Evolutionary conservation across 345 rosid genomes (phyloP), one percentile per base, ranked within the genome.

Genomic region (Rhizophora apiculata): DNA sequence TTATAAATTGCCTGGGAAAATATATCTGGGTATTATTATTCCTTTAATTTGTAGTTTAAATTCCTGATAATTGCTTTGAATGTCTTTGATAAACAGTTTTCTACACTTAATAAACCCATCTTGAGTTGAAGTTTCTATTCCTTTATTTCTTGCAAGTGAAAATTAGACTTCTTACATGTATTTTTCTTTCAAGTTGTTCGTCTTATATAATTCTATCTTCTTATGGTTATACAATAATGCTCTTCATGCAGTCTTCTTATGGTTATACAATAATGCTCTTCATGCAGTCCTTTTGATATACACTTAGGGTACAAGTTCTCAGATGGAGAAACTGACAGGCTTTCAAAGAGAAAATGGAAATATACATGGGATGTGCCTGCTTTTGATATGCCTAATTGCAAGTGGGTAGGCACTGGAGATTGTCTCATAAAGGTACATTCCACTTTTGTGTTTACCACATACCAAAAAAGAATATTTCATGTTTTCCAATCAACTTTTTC

Each of bases 351-450:
- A 60, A 85, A 75, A 74, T 79, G 88, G 88, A 88, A 87, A 63
- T 90, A 85, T 79, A 79, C 69, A 56, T 93, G 96, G 96, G 91
- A 89, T 63, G 67, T 85, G 67, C 88, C 91, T 75, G 86, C 94
- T 71, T 55, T 74, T 70, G 88, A 76, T 70, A 82, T 78, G 82
- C 76, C 88, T 63, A 85, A 86, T 77, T 87, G 90, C 86, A 93
- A 62, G 78, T 90, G 93, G 93, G 55, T 68, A 63, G 98, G 93
- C 72, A 87, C 93, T 2, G 85, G 88, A 56, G 82, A 81, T 68
- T 80, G 82, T 79, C 85, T 85, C 70, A 65, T 85, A 36, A 81
- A 84, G 89, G 97, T 90, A 79, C 6, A 19, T 57, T 61, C 52
- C 32, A 26, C 39, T 37, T 58, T 18, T 66, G 48, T 26, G 49